Evolutionary conservation across 106 monocot genomes (phyloP), one percentile per base, ranked within the genome.

Genomic region (Dendrobium officinale): DNA sequence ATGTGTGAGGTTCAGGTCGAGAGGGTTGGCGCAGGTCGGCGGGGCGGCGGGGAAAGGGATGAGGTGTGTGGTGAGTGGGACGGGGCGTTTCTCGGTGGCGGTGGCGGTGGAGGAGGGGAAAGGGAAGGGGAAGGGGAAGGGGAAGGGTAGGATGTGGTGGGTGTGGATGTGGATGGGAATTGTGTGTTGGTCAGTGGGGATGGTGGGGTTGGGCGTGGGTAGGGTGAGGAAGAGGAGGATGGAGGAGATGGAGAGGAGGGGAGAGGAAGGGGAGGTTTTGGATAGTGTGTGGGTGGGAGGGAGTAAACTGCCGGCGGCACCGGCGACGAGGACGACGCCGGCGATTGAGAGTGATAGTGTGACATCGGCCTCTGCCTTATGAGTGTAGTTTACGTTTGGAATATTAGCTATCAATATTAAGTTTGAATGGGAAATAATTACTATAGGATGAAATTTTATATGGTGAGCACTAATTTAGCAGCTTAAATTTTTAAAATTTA

Each of bases 241-340:
- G 77, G 80, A 79, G 79, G 45, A 70, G 76, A 90, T 90, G 90
- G 75, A 77, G 26, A 80, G 24, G 47, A 29, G 27, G 11, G 78
- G 77, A 0, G 90, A 82, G 45, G 88, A 80, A 13, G 86, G 77
- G 0, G 91, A 84, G 86, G 78, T 67, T 17, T 77, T 88, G 82
- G 78, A 77, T 47, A 82, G 29, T 0, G 49, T 80, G 17, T 80
- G 82, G 86, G 75, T 86, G 26, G 75, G 81, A 8, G 79, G 82
- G 19, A 85, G 86, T 70, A 86, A 70, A 73, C 84, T 91, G 84
- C 88, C 88, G 17, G 78, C 80, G 41, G 91, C 91, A n/a, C 18
- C 77, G 5, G 66, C 78, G 79, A 19, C 77, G 26, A 86, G 91
- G 61, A 91, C 91, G 33, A 51, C 26, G n/a, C 84, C 91, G 11